phyloP scores from a whole-genome alignment of 768 basidiomycete genomes.

The Rhizopogon rudus region DNA sequence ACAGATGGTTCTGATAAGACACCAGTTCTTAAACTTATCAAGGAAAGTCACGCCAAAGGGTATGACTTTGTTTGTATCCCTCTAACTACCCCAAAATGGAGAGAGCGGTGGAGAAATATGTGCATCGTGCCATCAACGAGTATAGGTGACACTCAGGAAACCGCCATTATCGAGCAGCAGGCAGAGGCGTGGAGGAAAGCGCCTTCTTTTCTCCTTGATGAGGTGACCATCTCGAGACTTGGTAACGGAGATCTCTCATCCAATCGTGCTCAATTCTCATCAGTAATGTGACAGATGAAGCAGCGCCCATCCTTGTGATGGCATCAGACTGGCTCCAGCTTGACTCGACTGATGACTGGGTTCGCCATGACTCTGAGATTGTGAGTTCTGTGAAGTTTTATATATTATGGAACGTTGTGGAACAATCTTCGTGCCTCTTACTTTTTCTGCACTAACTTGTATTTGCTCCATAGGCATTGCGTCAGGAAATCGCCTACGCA shows the following conservation, averaged over 20 bases:
- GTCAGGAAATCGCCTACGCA: conserved; percentile 90
- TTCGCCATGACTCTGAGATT: conserved; percentile 93
- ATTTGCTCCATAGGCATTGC: conserved; percentile 59
- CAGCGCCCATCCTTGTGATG: conserved; percentile 66
- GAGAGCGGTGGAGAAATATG: conserved; percentile 82
- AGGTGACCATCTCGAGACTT: conserved; percentile 87
- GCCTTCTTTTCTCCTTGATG: conserved; percentile 74
- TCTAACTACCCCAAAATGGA: conserved; percentile 89
- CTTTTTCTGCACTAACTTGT: conserved; percentile 4
- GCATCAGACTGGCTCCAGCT: conserved; percentile 95
- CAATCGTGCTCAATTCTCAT: conserved; percentile 2
- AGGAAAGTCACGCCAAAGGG: conserved; percentile 54
- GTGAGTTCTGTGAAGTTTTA: conserved; percentile 41
- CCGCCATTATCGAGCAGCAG: conserved; percentile 44
- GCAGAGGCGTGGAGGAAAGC: conserved; percentile 87
- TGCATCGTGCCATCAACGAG: conserved; percentile 62
- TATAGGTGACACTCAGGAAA: conserved; percentile 31
- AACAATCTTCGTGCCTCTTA: conserved; percentile 6
- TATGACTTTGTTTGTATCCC: conserved; percentile 78
- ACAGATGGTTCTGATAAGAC: conserved; percentile 30
- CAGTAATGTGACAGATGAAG: conserved; percentile 52
- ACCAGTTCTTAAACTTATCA: conserved; percentile 45
- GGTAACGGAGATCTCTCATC: conserved; percentile 44
- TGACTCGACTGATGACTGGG: conserved; percentile 88
- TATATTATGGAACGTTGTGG: not conserved